These are phyloP conservation scores for Huntiella bhutanensis DNA, from an alignment of 2,329 filamentous ascomycete species.

Conservation along the genomic window DNA sequence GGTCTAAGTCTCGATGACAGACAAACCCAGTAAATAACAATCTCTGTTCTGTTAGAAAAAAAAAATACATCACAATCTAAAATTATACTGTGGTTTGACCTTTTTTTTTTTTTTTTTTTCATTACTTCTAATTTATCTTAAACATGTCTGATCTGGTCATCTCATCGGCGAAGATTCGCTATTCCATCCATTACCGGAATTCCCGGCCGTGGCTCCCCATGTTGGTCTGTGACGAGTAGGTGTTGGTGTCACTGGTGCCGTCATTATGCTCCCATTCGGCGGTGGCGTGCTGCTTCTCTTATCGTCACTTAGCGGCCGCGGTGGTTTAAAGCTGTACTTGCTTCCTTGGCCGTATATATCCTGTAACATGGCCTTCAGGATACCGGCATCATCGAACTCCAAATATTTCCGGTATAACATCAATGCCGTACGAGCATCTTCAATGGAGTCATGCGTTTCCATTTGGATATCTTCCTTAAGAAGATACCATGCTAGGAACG, in stretches of 20 bases:
- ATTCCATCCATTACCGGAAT: constrained; percentile 5
- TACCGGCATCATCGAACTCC: constrained; percentile 72
- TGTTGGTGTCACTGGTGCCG: constrained; percentile 7
- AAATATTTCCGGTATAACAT: constrained; percentile 78
- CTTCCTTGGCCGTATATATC: constrained; percentile 52
- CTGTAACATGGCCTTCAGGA: constrained; percentile 64
- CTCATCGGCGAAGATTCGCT: constrained; percentile 6
- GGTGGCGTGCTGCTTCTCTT: constrained; percentile 8
- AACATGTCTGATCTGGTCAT: neutral
- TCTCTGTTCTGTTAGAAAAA: no score
- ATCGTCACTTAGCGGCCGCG: constrained; percentile 18
- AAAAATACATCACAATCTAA: no score
- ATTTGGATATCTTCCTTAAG: constrained; percentile 88
- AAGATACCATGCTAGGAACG: constrained; percentile 79
- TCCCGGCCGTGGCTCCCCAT: neutral
- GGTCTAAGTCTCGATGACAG: no score
- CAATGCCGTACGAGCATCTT: constrained; percentile 80
- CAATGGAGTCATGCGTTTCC: constrained; percentile 83
- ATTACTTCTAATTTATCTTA: neutral
- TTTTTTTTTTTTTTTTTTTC: no score
- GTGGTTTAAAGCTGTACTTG: constrained; percentile 32
- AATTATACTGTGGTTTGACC: no score
- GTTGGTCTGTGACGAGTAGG: neutral
- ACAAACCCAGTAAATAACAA: no score
- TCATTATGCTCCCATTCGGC: neutral